A percentile compares a stretch with the other conserved stretches of the same genome.
Conservation (phyloP, 257 asterid species). For the Prunella vulgaris region DNA sequence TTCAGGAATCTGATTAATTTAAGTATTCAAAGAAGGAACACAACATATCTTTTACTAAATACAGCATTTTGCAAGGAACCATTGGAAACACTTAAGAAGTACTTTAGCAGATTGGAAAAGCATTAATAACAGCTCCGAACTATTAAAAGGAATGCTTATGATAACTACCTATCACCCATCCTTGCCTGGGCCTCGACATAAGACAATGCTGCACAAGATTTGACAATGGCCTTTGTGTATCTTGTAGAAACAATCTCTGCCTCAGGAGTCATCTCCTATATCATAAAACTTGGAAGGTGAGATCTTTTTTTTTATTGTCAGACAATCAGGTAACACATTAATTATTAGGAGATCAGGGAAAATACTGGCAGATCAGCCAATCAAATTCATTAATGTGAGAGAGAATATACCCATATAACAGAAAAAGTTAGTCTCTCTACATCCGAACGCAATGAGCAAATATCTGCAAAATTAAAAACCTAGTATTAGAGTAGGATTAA, state of each 20-base stretch:
- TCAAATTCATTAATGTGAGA: conserved; percentile 17
- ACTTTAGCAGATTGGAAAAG: too few species aligned
- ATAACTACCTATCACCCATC: conserved; percentile 90
- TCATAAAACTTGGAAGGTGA: conserved; percentile 8
- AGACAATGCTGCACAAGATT: conserved; percentile 91
- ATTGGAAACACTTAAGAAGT: too few species aligned
- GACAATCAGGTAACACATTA: conserved; percentile 4
- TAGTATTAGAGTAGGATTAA: conserved; percentile 9
- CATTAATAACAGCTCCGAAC: neutral
- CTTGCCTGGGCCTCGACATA: conserved; percentile 99
- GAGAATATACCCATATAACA: conserved; percentile 82
- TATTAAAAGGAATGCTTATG: neutral
- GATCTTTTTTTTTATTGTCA: neutral
- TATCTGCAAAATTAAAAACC: conserved; percentile 52
- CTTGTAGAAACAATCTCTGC: conserved; percentile 88
- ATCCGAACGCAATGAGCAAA: conserved; percentile 90
- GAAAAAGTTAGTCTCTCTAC: conserved; percentile 96
- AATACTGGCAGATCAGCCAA: neutral
- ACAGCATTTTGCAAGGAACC: conserved; percentile 5
- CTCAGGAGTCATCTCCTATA: conserved; percentile 93
- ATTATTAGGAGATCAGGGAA: neutral
- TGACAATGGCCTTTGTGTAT: conserved; percentile 82
- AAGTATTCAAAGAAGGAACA: neutral
- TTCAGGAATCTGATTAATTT: conserved; percentile 4
- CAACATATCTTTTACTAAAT: neutral